Conservation (phyloP, 805 yeast genomes). For the Lipomyces sp. region DNA sequence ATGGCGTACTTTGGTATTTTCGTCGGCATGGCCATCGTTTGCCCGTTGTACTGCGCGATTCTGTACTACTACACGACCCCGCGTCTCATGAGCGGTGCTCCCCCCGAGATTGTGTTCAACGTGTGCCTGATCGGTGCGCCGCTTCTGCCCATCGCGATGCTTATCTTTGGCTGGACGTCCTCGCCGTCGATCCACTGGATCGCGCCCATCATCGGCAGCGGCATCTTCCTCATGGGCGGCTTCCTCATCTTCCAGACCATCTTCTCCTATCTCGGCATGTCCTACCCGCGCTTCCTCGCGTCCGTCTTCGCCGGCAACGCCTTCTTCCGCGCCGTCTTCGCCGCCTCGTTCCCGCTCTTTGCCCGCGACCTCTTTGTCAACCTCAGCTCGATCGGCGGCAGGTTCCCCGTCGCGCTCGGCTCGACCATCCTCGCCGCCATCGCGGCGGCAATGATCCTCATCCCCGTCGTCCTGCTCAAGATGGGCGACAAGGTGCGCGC, state of each 20-base stretch:
- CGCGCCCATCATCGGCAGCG: constrained; percentile 47
- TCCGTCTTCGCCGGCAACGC: constrained; percentile 60
- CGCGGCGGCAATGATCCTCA: constrained; percentile 38
- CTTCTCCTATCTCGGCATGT: constrained; percentile 49
- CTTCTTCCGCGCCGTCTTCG: constrained; percentile 33
- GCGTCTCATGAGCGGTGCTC: constrained; percentile 17
- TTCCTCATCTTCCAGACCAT: constrained; percentile 52
- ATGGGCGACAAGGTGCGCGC: neutral
- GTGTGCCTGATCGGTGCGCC: constrained; percentile 14
- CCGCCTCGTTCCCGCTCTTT: constrained; percentile 6
- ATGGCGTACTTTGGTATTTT: constrained; percentile 47
- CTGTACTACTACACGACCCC: constrained; percentile 12
- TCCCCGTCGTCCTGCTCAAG: neutral
- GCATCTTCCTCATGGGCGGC: constrained; percentile 42
- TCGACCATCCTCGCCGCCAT: constrained; percentile 48
- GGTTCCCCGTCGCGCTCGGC: constrained; percentile 61
- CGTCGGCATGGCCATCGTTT: constrained; percentile 47
- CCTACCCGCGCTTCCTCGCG: constrained; percentile 51
- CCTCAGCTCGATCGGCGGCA: neutral
- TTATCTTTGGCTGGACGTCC: constrained; percentile 53
- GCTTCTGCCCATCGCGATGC: constrained; percentile 45
- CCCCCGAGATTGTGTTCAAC: constrained; percentile 14
- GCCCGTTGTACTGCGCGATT: constrained; percentile 17
- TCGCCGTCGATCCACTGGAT: constrained; percentile 47
- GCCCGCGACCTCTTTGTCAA: constrained; percentile 6